Evolutionary conservation across 768 basidiomycete species (phyloP), one percentile per base, ranked within the genome.

Genomic region (Boletus edulis): DNA sequence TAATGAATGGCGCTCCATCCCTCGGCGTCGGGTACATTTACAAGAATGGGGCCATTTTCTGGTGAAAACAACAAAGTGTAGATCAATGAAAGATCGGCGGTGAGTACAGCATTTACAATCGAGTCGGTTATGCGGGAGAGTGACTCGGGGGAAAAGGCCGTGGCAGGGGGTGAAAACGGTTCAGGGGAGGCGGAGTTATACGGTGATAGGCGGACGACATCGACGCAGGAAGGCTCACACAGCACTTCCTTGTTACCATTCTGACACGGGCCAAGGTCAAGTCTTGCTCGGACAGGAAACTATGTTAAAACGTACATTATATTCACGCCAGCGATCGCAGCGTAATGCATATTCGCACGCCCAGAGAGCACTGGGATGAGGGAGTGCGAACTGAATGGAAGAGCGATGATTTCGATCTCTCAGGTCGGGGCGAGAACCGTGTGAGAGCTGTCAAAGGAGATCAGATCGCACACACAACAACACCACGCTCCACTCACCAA

Each of bases 1-100:
- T 90, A 76, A 61, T 91, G 89, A 47, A 91, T 78, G 51, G 84
- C 76, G 59, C 85, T 84, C 86, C 89, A 89, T 46, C 87, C 89
- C 47, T 80, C 76, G 7, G 75, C 62, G 65, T 91, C 88, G 31
- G 82, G 82, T 54, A 77, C 66, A 72, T 91, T 91, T 63, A 91
- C 82, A 56, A 91, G 80, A 61, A 79, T 56, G 18, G 81, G 78
- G 42, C 63, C 62, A 46, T 58, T 61, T 46, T 78, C 77, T 51
- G 79, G 73, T 46, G 77, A 70, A 71, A 85, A 85, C 55, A 87
- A 73, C 58, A 85, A 70, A 9, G 82, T 75, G 55, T 78, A 80
- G 55, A 86, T 68, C 56, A 76, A 76, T 32, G 78, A 57, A 59
- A 81, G 59, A 68, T 86, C 82, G 24, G 73, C 70, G 50, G 78